Percentiles rank a stretch among this genome's conserved stretches.
Evolutionary conservation across 2,329 filamentous ascomycete genomes (phyloP).

Genomic region (Penicillium verrucosum): DNA sequence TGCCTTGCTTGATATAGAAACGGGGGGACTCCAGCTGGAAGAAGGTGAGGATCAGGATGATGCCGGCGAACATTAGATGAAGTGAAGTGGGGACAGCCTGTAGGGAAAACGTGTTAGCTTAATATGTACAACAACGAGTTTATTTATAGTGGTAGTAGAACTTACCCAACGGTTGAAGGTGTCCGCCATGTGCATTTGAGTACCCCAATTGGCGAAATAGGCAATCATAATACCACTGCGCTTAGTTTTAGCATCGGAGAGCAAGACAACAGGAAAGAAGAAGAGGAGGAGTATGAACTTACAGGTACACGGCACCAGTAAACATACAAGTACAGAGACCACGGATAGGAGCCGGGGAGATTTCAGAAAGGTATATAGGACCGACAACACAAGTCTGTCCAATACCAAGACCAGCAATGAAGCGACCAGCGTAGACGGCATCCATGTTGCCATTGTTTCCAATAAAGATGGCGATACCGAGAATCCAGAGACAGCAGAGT

Average conservation of each 20-base stretch:
- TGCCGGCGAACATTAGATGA: constrained; percentile 64
- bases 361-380: constrained; percentile 10
- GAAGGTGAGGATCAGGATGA: constrained; percentile 65
- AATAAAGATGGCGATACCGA: constrained; percentile 60
- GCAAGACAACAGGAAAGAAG: background rate
- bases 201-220: constrained; percentile 67
- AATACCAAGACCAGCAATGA: constrained; percentile 64
- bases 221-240: constrained; percentile 64
- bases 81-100: constrained; percentile 60
- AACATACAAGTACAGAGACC: constrained; percentile 68
- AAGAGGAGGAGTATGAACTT: background rate
- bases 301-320: constrained; percentile 64
- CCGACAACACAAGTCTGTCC: constrained; percentile 65
- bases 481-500: constrained; percentile 56
- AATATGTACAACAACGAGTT: no score
- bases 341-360: constrained; percentile 62
- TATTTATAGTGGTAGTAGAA: background rate
- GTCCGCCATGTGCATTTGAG: constrained; percentile 42
- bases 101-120: background rate
- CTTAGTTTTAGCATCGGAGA: background rate
- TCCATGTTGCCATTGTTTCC: constrained; percentile 53
- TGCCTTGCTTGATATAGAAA: constrained; percentile 62
- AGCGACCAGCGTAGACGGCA: constrained; percentile 62
- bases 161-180: constrained; percentile 16
- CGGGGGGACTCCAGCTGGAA: constrained; percentile 65